phyloP scores from a whole-genome alignment of 805 yeast genomes.

The Zygotorulaspora florentina region DNA sequence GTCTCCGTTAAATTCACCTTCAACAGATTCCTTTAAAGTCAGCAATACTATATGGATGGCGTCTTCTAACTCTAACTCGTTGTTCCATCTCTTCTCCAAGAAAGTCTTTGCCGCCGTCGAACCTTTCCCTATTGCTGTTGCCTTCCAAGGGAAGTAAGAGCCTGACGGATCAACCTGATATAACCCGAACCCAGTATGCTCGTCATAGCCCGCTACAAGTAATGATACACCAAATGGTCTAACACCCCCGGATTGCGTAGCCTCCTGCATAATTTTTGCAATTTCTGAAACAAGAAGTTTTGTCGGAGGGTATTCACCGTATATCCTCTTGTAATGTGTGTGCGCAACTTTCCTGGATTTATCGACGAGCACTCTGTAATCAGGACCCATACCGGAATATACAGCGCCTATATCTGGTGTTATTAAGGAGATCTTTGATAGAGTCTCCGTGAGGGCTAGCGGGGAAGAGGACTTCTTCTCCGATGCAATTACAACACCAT shows the following conservation, averaged over 20 bases:
- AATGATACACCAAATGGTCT: constrained; percentile 98
- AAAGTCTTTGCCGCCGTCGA: constrained; percentile 96
- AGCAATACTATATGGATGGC: constrained; percentile 94
- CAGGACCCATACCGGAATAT: constrained; percentile 99
- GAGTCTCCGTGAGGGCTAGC: constrained; percentile 67
- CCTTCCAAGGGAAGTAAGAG: constrained; percentile 98
- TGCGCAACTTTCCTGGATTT: constrained; percentile 92
- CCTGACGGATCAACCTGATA: constrained; percentile 99
- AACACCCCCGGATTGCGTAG: constrained; percentile 98
- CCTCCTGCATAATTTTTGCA: constrained; percentile 96
- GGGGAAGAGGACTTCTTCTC: constrained; percentile 85
- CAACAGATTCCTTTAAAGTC: constrained; percentile 93
- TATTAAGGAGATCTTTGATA: constrained; percentile 72
- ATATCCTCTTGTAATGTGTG: constrained; percentile 84
- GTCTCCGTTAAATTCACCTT: constrained; percentile 96
- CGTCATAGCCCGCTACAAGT: constrained; percentile 91
- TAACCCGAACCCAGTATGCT: constrained; percentile 64
- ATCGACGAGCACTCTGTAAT: constrained; percentile 89
- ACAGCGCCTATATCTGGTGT: constrained; percentile 97
- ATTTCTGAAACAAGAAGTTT: constrained; percentile 89
- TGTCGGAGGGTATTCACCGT: constrained; percentile 97
- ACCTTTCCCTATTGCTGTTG: constrained; percentile 97
- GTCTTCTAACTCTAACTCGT: constrained; percentile 93
- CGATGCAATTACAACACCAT: constrained; percentile 95
- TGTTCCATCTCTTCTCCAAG: constrained; percentile 96